Conservation (phyloP, 257 asterid genomes). For the Sherardia arvensis region DNA sequence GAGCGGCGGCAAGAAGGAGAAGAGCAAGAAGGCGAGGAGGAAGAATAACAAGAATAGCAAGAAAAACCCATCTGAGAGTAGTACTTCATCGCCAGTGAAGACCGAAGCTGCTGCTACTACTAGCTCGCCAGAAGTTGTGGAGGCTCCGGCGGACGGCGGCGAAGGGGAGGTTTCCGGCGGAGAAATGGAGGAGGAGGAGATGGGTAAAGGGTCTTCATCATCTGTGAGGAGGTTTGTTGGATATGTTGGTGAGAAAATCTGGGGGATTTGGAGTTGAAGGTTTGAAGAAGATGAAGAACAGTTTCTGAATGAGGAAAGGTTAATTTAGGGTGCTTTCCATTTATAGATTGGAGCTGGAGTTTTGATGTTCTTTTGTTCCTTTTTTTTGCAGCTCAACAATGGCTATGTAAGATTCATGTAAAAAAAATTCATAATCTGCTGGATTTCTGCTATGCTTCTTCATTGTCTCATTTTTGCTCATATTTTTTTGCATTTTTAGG, state of each 20-base stretch:
- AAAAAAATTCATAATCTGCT: constrained; percentile 8
- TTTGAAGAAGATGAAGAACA: no score
- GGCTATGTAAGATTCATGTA: constrained; percentile 14
- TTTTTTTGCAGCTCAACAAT: background rate
- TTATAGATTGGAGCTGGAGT: background rate
- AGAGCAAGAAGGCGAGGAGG: constrained; percentile 22
- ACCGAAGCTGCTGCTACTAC: background rate
- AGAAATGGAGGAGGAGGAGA: constrained; percentile 11
- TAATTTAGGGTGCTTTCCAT: background rate
- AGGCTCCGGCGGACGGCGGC: background rate
- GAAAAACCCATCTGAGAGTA: background rate
- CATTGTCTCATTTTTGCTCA: background rate
- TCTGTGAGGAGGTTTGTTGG: constrained; percentile 28
- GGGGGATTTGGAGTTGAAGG: constrained; percentile 26
- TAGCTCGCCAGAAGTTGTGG: constrained; percentile 1
- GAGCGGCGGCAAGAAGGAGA: constrained; percentile 16
- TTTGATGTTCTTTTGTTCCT: background rate
- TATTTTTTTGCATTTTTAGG: no score
- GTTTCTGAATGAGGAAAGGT: background rate
- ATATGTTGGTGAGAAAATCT: constrained; percentile 30
- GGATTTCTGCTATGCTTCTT: background rate
- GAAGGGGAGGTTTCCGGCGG: background rate
- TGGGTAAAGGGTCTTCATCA: constrained; percentile 21
- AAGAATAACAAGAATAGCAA: constrained; percentile 6
- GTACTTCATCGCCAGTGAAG: background rate